These are phyloP conservation scores for Trametes meyenii DNA, from an alignment of 768 basidiomycete species.

Conservation along the genomic window DNA sequence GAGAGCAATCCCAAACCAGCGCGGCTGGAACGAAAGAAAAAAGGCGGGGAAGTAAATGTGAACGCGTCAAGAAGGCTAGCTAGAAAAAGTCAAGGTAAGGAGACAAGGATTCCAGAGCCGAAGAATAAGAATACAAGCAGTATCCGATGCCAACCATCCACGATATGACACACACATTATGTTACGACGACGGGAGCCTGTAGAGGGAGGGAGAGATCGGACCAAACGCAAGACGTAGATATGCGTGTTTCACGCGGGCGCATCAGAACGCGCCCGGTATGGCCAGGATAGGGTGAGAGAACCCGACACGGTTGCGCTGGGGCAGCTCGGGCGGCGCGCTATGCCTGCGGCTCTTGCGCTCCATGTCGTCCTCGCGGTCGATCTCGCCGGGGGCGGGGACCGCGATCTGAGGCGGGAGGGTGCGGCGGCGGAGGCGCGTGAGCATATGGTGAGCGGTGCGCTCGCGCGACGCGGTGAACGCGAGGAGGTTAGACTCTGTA, in stretches of 20 bases:
- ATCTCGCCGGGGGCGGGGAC: slow-evolving; percentile 25
- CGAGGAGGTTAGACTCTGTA: slow-evolving; percentile 53
- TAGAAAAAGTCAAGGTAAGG: background rate
- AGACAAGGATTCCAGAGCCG: slow-evolving; percentile 10
- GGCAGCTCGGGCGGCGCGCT: slow-evolving; percentile 68
- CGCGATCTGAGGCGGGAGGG: slow-evolving; percentile 39
- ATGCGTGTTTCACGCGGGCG: background rate
- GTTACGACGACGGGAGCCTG: slow-evolving; percentile 8
- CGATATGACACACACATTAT: slow-evolving; percentile 18
- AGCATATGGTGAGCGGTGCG: slow-evolving; percentile 67
- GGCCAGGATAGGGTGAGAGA: slow-evolving; percentile 59
- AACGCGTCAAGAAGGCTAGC: slow-evolving; percentile 7
- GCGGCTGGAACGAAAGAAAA: slow-evolving; percentile 17
- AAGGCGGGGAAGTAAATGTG: slow-evolving; percentile 5
- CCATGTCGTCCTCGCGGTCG: slow-evolving; percentile 41
- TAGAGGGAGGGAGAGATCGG: background rate
- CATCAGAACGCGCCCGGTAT: slow-evolving; percentile 63
- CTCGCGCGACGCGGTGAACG: slow-evolving; percentile 54
- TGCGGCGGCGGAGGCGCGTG: slow-evolving; percentile 61
- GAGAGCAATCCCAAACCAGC: slow-evolving; percentile 18
- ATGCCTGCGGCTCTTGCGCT: slow-evolving; percentile 43
- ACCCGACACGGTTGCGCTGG: slow-evolving; percentile 52
- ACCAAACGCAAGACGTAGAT: background rate
- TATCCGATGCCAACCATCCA: slow-evolving; percentile 24
- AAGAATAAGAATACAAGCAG: slow-evolving; percentile 27